These are phyloP conservation scores for Dianthus caryophyllus DNA, from an alignment of 148 eudicot genomes.

Conservation along the genomic window DNA sequence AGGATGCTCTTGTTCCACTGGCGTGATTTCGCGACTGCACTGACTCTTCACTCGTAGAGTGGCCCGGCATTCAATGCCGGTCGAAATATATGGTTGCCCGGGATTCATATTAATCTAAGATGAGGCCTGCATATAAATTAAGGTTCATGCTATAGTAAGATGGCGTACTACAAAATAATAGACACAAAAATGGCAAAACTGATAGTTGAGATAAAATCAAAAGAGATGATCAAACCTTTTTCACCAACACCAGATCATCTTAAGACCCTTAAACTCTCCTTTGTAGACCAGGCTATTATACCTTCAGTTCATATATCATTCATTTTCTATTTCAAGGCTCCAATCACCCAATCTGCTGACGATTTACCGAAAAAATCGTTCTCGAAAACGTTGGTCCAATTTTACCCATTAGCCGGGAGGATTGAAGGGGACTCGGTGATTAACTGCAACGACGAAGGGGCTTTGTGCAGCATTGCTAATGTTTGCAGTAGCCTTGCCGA, in stretches of 20 bases:
- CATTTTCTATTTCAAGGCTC: conserved; percentile 25
- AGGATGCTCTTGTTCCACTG: too few species aligned
- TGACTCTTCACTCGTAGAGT: too few species aligned
- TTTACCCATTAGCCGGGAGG: conserved; percentile 39
- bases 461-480: conserved; percentile 22
- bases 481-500: neutral
- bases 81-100: too few species aligned
- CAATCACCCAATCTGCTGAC: neutral
- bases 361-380: conserved; percentile 23
- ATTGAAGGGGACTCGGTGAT: conserved; percentile 11
- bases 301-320: conserved; percentile 29
- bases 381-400: conserved; percentile 26
- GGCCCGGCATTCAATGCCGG: too few species aligned
- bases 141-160: too few species aligned
- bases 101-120: too few species aligned
- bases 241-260: conserved; percentile 35
- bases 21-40: too few species aligned
- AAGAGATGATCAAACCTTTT: conserved; percentile 38
- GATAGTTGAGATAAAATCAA: conserved; percentile 21
- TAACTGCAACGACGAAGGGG: conserved; percentile 34
- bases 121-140: too few species aligned
- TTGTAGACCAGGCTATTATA: conserved; percentile 34
- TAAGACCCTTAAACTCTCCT: conserved; percentile 27
- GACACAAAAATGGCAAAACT: conserved; percentile 1
- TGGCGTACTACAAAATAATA: too few species aligned